A percentile compares a stretch with the other conserved stretches of the same genome.
phyloP scores from a whole-genome alignment of 805 yeast species.

The Lipomyces chichibuensis region DNA sequence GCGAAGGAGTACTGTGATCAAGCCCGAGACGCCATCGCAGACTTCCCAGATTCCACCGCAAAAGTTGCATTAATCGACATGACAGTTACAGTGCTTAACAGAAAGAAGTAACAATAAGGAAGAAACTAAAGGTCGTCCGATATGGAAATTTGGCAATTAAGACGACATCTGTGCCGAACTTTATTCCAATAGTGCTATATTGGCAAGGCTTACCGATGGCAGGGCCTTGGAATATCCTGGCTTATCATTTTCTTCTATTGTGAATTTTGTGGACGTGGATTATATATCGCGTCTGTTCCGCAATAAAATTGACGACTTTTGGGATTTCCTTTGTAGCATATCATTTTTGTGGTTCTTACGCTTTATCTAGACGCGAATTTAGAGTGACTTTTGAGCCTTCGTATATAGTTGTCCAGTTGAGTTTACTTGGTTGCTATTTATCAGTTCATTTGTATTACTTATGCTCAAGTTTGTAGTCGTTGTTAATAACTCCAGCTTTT shows the following conservation, averaged over 20 bases:
- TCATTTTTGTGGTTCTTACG: background rate
- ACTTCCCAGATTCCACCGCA: slow-evolving; percentile 85
- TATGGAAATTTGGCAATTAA: background rate
- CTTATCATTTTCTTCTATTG: background rate
- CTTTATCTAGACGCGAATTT: background rate
- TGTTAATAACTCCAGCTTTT: background rate
- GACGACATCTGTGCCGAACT: background rate
- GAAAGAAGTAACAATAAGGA: slow-evolving; percentile 58
- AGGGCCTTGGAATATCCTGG: background rate
- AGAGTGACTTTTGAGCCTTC: background rate
- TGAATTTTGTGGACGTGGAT: background rate
- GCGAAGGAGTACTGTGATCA: slow-evolving; percentile 77
- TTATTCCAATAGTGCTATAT: background rate
- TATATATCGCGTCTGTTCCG: background rate
- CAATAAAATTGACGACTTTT: background rate
- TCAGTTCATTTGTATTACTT: too few species aligned
- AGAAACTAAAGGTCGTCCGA: background rate
- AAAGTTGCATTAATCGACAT: slow-evolving; percentile 83
- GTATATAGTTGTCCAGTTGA: background rate
- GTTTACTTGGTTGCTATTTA: too few species aligned
- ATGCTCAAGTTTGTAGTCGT: background rate
- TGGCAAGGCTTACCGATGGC: background rate
- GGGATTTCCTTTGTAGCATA: too few species aligned
- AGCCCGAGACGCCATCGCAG: slow-evolving; percentile 68
- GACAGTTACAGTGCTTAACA: slow-evolving; percentile 79